A percentile compares a stretch with the other conserved stretches of the same genome.
These are phyloP conservation scores for Boletus huronensis DNA, from an alignment of 768 basidiomycete species.

Conservation along the genomic window DNA sequence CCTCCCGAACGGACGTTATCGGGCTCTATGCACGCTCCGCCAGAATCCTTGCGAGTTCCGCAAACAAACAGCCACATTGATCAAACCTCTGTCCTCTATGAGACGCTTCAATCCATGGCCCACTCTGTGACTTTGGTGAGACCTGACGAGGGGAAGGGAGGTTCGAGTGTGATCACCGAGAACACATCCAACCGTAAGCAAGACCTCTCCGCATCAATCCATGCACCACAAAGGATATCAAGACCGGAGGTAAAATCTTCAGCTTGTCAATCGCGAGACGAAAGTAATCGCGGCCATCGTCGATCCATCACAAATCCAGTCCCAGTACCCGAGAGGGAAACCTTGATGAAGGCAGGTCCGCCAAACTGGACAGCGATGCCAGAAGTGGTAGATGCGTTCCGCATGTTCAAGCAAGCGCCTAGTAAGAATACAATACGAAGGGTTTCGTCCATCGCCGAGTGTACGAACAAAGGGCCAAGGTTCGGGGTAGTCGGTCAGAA, in stretches of 20 bases:
- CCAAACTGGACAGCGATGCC: constrained; percentile 21
- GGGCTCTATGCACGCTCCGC: constrained; percentile 18
- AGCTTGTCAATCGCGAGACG: background rate
- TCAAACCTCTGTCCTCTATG: background rate
- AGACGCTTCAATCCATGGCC: background rate
- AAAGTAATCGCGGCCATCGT: background rate
- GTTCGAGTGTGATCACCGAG: background rate
- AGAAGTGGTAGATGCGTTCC: constrained; percentile 16
- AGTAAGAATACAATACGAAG: constrained; percentile 2
- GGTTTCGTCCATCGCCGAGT: constrained; percentile 3
- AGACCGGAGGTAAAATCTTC: background rate
- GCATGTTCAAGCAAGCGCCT: constrained; percentile 10
- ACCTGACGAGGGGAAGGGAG: background rate
- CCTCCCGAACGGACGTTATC: constrained; percentile 4
- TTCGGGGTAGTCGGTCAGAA: constrained; percentile 12
- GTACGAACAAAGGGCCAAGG: background rate
- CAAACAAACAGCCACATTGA: background rate
- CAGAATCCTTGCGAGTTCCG: background rate
- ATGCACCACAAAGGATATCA: constrained; percentile 2
- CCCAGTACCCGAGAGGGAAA: background rate
- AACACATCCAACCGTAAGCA: background rate
- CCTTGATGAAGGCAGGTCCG: background rate
- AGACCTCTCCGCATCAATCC: constrained; percentile 11
- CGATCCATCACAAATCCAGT: background rate
- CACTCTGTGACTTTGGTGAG: background rate